Base-by-base conservation (phyloP, 106 monocot species). In the Dactylorhiza incarnata region DNA sequence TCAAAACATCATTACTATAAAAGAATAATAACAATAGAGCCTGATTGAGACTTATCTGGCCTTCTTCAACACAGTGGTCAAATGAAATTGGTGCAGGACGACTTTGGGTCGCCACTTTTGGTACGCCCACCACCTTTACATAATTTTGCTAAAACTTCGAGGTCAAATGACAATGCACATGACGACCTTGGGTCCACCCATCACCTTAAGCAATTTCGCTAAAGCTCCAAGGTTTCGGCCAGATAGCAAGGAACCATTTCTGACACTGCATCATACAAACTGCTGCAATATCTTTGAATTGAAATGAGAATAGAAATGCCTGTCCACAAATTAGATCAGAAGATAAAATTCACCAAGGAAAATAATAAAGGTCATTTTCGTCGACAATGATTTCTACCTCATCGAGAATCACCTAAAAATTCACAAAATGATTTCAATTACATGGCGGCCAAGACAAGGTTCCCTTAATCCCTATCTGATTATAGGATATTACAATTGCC, bases 401-500 rank as follows among this genome's bases (percentile, higher is more conserved):
- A 26, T 65, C 26, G 29, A 26, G 65, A 65, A 65, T 65, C 65
- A 65, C 24, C 65, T 26, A 65, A 2, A 59, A 65, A 29, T 65
- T 65, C 65, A 29, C 25, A 65, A 29, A 65, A 26, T 12, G 29
- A 65, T 5, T 65, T 5, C 26, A 26, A 5, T 25, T 65, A 29
- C 65, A 65, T 1, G 65, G 65, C 13, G 29, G 29, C 29, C 29
- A 65, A 63, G 63, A 63, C 9, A 5, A 26, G 29, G 26, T 65
- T 12, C 29, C 37, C 37, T 37, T 37, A 3, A 29, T 26, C 29
- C 29, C 29, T 65, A 65, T 65, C 26, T 65, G 17, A 49, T 22
- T 49, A 72, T 16, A 22, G 10, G 23, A 48, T 49, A 72, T 72
- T 72, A 72, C 72, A 72, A 19, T 72, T 72, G 29, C 26, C 29